These are phyloP conservation scores for Eucalyptus tenuipes DNA, from an alignment of 345 rosid species.

Conservation along the genomic window DNA sequence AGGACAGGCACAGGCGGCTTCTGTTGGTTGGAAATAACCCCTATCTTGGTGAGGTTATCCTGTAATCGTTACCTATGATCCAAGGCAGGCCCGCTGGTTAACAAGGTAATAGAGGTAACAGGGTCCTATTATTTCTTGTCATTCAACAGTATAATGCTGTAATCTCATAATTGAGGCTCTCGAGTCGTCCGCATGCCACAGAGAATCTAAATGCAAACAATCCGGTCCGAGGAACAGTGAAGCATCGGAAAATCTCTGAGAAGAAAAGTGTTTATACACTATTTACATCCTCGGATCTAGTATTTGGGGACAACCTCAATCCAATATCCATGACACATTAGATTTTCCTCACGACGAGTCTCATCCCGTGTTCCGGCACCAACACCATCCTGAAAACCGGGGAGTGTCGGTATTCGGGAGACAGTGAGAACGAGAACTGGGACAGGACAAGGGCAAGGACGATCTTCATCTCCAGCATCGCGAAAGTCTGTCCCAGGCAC, in stretches of 20 bases:
- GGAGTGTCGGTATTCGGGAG: constrained; percentile 14
- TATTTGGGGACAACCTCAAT: neutral
- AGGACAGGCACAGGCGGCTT: too few species aligned
- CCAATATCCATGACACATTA: neutral
- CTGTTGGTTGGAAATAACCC: too few species aligned
- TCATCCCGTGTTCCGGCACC: constrained; percentile 1
- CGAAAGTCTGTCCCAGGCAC: constrained; percentile 25
- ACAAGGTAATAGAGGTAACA: too few species aligned
- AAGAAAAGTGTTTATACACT: neutral
- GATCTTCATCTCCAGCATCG: constrained; percentile 15
- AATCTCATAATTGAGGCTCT: too few species aligned
- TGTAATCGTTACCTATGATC: too few species aligned
- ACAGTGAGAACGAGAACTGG: constrained; percentile 7
- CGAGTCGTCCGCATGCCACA: too few species aligned
- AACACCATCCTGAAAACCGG: constrained; percentile 11
- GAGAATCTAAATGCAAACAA: too few species aligned
- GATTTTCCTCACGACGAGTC: neutral
- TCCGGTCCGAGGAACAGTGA: neutral
- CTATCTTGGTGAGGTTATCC: too few species aligned
- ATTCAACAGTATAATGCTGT: too few species aligned
- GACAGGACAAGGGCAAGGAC: constrained; percentile 8
- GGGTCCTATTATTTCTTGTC: too few species aligned
- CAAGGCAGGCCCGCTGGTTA: too few species aligned
- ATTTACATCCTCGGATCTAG: neutral
- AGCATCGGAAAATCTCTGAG: neutral